phyloP scores from a whole-genome alignment of 1,284 basidiomycete species.

The Malassezia slooffiae region DNA sequence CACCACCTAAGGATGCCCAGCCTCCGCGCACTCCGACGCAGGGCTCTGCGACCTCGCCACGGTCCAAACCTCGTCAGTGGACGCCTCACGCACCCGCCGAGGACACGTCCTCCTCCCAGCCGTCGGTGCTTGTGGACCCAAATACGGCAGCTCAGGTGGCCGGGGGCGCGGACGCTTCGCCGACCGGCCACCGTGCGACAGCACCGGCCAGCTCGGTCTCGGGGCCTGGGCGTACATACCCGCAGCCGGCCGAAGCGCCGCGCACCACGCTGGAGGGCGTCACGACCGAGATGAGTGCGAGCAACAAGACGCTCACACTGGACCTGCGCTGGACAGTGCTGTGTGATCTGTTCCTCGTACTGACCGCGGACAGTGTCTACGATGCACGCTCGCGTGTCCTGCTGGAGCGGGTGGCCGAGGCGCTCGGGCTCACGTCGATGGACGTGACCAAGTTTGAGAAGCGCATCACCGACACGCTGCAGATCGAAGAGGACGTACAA shows the following conservation, averaged over 20 bases:
- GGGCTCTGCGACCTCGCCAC: too few relatives aligned
- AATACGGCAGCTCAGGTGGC: constrained; percentile 36
- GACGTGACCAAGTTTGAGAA: constrained; percentile 47
- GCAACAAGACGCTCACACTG: constrained; percentile 41
- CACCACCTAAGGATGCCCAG: too few relatives aligned
- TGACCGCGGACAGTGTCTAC: constrained; percentile 45
- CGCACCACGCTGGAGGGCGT: constrained; percentile 38
- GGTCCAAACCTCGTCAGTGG: too few relatives aligned
- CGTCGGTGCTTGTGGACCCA: constrained; percentile 28
- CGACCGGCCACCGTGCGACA: constrained; percentile 23
- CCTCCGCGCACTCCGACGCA: too few relatives aligned
- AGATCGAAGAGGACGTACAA: constrained; percentile 43
- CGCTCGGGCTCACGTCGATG: constrained; percentile 43
- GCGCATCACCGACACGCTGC: constrained; percentile 41
- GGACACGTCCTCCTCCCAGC: too few relatives aligned
- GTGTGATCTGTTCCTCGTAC: constrained; percentile 44
- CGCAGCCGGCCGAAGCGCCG: constrained; percentile 29
- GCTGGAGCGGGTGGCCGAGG: constrained; percentile 36
- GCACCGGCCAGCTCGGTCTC: too few relatives aligned
- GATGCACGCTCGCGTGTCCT: constrained; percentile 43
- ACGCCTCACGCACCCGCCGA: too few relatives aligned
- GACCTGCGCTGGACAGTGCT: constrained; percentile 45
- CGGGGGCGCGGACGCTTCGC: constrained; percentile 13
- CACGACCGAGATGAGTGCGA: constrained; percentile 38
- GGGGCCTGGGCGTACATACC: too few relatives aligned